Evolutionary conservation across 2,329 filamentous ascomycete genomes (phyloP).

Genomic region (Pyrenochaeta sp.): DNA sequence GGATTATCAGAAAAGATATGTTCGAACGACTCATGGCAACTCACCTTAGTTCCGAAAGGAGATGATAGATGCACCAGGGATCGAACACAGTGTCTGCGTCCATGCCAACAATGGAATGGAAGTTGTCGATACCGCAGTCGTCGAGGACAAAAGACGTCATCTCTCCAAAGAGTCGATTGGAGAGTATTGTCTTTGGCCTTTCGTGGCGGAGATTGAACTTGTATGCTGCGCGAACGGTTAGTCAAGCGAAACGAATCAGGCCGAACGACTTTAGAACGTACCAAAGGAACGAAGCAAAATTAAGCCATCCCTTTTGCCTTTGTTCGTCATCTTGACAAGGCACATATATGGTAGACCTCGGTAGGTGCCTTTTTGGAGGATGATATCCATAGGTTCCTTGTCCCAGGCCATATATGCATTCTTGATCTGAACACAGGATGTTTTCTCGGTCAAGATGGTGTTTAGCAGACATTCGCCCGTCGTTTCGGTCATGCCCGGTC

Average conservation of each 20-base stretch:
- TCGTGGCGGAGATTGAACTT: slow-evolving; percentile 57
- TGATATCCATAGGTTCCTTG: slow-evolving; percentile 41
- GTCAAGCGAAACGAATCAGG: too few relatives aligned
- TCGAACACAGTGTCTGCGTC: slow-evolving; percentile 58
- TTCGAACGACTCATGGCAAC: too few relatives aligned
- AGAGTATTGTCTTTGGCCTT: slow-evolving; percentile 21
- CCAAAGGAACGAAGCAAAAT: slow-evolving; percentile 59
- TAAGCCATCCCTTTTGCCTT: slow-evolving; percentile 61
- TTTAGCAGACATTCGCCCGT: slow-evolving; percentile 59
- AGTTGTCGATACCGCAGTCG: slow-evolving; percentile 7
- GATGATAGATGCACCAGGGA: slow-evolving; percentile 52
- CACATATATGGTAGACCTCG: slow-evolving; percentile 58
- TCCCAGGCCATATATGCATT: slow-evolving; percentile 55
- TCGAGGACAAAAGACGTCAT: slow-evolving; percentile 15
- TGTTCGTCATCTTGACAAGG: slow-evolving; percentile 60
- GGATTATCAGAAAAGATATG: too few relatives aligned
- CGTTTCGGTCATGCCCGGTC: slow-evolving; percentile 59
- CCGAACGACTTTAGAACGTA: not conserved
- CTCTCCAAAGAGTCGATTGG: slow-evolving; percentile 18
- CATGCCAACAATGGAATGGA: slow-evolving; percentile 22
- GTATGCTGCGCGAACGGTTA: slow-evolving; percentile 39
- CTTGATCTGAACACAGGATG: slow-evolving; percentile 29
- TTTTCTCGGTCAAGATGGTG: slow-evolving; percentile 55
- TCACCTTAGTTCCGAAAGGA: slow-evolving; percentile 4
- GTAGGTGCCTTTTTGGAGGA: slow-evolving; percentile 55